A percentile compares a stretch with the other conserved stretches of the same genome.
These are phyloP conservation scores for Pythium biforme DNA, from an alignment of 352 stramenopile species.

Conservation along the genomic window DNA sequence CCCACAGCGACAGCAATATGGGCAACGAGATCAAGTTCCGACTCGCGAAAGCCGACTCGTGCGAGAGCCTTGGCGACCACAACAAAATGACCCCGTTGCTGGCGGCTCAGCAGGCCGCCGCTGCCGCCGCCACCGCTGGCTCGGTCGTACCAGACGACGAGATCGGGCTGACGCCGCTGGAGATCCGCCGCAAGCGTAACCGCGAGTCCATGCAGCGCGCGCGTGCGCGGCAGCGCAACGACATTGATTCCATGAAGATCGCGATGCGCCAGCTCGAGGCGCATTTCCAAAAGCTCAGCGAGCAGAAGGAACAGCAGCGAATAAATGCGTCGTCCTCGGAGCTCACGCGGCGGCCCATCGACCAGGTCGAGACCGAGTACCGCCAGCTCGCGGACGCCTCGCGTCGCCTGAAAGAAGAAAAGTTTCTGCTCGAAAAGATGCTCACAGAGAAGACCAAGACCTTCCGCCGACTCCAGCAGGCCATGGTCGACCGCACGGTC, in stretches of 20 bases:
- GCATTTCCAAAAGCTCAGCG: conserved; percentile 22
- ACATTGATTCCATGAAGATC: conserved; percentile 28
- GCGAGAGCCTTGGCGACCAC: background rate
- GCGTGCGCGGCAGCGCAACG: conserved; percentile 22
- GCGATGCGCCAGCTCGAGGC: conserved; percentile 19
- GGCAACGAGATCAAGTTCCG: background rate
- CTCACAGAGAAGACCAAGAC: conserved; percentile 52
- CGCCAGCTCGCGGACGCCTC: conserved; percentile 52
- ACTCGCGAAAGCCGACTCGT: background rate
- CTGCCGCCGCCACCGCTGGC: background rate
- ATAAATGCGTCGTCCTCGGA: conserved; percentile 1
- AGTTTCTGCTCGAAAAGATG: conserved; percentile 53
- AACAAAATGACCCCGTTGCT: background rate
- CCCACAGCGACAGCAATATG: background rate
- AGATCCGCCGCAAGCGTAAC: conserved; percentile 34
- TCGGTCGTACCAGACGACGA: conserved; percentile 15
- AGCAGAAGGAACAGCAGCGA: conserved; percentile 19
- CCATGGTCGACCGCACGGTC: conserved; percentile 43
- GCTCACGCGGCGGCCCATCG: background rate
- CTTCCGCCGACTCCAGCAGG: conserved; percentile 40
- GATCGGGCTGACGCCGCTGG: conserved; percentile 22
- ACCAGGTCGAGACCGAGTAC: conserved; percentile 43
- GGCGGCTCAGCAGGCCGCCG: background rate
- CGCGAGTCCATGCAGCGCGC: conserved; percentile 34
- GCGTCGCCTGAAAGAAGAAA: conserved; percentile 55